Evolutionary conservation across 2,329 filamentous ascomycete species (phyloP), one percentile per base, ranked within the genome.

Genomic region (Neofusicoccum parvum): DNA sequence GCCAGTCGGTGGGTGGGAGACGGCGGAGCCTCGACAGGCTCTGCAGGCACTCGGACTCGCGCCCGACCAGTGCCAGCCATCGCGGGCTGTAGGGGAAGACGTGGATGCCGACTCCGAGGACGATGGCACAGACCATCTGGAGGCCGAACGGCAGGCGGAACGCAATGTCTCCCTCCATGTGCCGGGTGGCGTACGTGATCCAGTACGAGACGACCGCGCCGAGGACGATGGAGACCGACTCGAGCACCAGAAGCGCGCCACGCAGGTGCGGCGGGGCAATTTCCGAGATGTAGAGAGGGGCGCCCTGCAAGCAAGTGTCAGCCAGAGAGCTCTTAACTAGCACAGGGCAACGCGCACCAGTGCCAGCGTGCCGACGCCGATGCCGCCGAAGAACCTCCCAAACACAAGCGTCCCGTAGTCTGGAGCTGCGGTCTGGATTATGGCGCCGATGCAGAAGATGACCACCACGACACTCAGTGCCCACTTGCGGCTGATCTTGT

Each of bases 231-330:
- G 75, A 78, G 54, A 79, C 74, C 51, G 80, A 78, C 66, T 80
- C 78, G 17, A 80, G 70, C 10, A 80, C 78, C 10, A 80, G 71
- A 3, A 68, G 58, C 37, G 90, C 87, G 73, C 90, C 90, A 74
- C 90, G 86, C 69, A 93, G 88, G 79, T 91, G 92, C 75, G 87
- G 78, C 1, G 78, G 78, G 0, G 79, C 74, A 76, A 92, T 92
- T 80, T 92, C 90, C 51, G 89, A 91, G 90, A 94, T 93, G 85
- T 93, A 94, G 80, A 94, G 69, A 64, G 79, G 78, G 66, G 78
- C 78, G 68, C 76, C 73, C 66, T 64, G 23, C 1, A 34, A 53
- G 3, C n/a, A 32, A 23, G 23, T 23, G 20, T 83, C 71, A 83
- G 81, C 70, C 7, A 34, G 17, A 5, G 14, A 5, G 14, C 10